Base-by-base conservation (phyloP, 495 filamentous ascomycete genomes). In the Lineolata rhizophorae region DNA sequence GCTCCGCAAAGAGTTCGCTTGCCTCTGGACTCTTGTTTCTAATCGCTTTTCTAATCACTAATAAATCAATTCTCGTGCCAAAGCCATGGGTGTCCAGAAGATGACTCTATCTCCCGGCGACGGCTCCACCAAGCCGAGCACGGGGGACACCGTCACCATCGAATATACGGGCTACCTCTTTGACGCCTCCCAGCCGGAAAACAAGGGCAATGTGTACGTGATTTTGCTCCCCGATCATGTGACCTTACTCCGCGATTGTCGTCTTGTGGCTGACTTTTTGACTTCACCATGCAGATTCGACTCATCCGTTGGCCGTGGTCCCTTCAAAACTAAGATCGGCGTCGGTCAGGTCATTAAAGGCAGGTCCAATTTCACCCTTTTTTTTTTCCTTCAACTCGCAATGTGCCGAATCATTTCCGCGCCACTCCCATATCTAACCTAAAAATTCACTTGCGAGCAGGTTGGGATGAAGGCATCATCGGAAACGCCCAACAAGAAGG, bases 391-490 rank as follows among this genome's bases (percentile, higher is more conserved):
- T 35, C 14, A n/a, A n/a, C n/a, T n/a, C n/a, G n/a, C n/a, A n/a
- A n/a, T n/a, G n/a, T n/a, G n/a, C n/a, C n/a, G n/a, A n/a, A n/a
- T n/a, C 28, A 16, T 8, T 8, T 9, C 6, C 28, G 15, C 28
- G 6, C 10, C 8, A 16, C 6, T 30, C 28, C 10, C 28, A 30
- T 17, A 8, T 8, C 16, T 32, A 33, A 20, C 5, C 15, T 11
- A 29, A 9, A 8, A 27, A 2, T 14, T 10, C 11, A 14, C 30
- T 11, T 20, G 17, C 30, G 6, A 18, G 27, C 45, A 83, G 80
- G 81, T 28, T 91, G 81, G 81, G 81, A 91, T 39, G 70, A 84
- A 59, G 81, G 75, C 36, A 78, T 91, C 18, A 53, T 65, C 15
- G 41, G 26, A 22, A 33, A 35, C 15, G 8, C 30, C 5, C 8